These are phyloP conservation scores for Phytophthora pinifolia DNA, from an alignment of 352 stramenopile species.

Conservation along the genomic window DNA sequence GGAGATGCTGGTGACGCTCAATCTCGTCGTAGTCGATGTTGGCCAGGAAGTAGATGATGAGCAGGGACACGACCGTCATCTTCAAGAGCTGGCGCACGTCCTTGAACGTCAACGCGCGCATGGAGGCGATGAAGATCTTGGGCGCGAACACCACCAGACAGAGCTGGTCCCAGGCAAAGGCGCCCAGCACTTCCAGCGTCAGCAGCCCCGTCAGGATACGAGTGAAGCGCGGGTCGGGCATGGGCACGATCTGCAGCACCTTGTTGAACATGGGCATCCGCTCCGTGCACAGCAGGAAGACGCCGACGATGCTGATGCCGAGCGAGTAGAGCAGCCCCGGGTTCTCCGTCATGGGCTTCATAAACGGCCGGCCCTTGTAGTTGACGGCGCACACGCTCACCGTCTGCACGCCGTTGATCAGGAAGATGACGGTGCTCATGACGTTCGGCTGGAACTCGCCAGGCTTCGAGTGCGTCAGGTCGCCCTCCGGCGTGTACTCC, in stretches of 20 bases:
- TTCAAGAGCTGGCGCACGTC: conserved; percentile 83
- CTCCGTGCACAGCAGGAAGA: conserved; percentile 92
- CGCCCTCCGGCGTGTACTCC: conserved; percentile 86
- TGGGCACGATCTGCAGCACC: conserved; percentile 91
- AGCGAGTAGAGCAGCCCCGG: conserved; percentile 94
- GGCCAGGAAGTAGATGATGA: conserved; percentile 85
- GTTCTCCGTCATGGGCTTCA: conserved; percentile 98
- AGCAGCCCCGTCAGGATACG: conserved; percentile 80
- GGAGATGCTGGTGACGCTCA: conserved; percentile 82
- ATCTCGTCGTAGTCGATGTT: conserved; percentile 92
- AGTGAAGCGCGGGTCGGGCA: conserved; percentile 87
- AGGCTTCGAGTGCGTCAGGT: conserved; percentile 71
- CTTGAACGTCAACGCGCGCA: conserved; percentile 74
- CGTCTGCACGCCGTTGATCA: conserved; percentile 93
- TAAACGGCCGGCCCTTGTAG: conserved; percentile 98
- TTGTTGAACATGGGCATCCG: conserved; percentile 93
- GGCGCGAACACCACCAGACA: conserved; percentile 84
- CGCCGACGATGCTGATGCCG: conserved; percentile 79
- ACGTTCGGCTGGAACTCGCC: conserved; percentile 97
- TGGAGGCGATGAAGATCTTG: conserved; percentile 84
- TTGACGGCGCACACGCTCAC: conserved; percentile 99
- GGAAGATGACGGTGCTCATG: conserved; percentile 98
- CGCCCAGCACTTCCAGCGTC: conserved; percentile 82
- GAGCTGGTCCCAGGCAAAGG: conserved; percentile 86
- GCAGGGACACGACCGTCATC: conserved; percentile 79